Base-by-base conservation (phyloP, 805 yeast species). In the Cephaloascus albidus region DNA sequence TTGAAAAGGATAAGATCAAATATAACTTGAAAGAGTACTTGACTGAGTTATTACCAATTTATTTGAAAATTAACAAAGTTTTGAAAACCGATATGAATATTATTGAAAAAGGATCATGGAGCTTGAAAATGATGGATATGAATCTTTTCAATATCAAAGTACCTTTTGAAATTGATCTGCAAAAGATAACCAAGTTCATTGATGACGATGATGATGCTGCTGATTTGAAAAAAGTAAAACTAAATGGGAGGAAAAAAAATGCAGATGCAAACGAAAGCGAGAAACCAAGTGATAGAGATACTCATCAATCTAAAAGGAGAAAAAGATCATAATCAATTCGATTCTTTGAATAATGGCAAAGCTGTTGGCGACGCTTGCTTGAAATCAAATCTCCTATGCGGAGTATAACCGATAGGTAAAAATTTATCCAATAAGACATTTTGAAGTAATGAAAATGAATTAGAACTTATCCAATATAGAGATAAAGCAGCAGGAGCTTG, bases 391-490 rank as follows among this genome's bases (percentile, higher is more conserved):
- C 70, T 52, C 28, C 40, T 50, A 42, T 65, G 65, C 3, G 81
- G 78, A 2, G 73, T 60, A 48, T 61, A 69, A 36, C 65, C 57
- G 18, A 81, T 61, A 1, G 95, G 95, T 53, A 82, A 60, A 28
- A 68, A 57, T 48, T 65, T 61, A 52, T 89, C 93, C 51, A 90
- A 60, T 15, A 83, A 43, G 12, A 82, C 55, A 54, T 89, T 90
- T 50, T 90, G 97, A 0, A 74, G 44, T 43, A 85, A 60, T 2
- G 97, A 88, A 53, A 70, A 89, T 3, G 71, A 48, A 53, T 87
- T 89, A 0, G 96, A 87, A 36, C 90, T 78, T 23, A 86, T 70
- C 98, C 97, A 90, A 60, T 89, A 90, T n/a, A 87, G 54, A 0
- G 82, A 76, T 28, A 89, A 61, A 0, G 94, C 86, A 20, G 81